Base-by-base conservation (phyloP, 2,329 filamentous ascomycete species). In the Immersiporthe knoxdaviesiana region DNA sequence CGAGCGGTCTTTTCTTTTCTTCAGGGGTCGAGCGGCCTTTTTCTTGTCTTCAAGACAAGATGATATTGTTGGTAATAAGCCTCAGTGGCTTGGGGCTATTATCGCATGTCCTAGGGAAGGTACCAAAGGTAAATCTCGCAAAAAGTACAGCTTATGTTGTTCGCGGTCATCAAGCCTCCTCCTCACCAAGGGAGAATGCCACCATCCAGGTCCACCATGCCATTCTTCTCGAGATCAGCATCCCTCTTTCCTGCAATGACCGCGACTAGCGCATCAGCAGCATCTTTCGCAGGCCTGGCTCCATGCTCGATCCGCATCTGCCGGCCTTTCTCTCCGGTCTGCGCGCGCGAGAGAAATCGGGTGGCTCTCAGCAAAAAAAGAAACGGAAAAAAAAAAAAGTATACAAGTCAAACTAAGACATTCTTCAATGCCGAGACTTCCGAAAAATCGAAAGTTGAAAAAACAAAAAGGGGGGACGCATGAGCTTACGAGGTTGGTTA, bases 191-290 rank as follows among this genome's bases (percentile, higher is more conserved):
- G 56, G 16, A 35, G 18, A 37, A 60, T 60, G 14, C 35, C 35
- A 21, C 59, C 59, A 62, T 62, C 59, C 32, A 62, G 11, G 37
- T 62, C 59, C n/a, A 62, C 35, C 39, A 71, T 71, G 24, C 72
- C 74, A 59, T 73, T 75, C 66, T 75, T 75, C 27, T 66, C 75
- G 0, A 74, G 63, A 41, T 77, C 74, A 0, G 21, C 73, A 52
- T 79, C 77, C 56, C 77, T 72, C 65, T 76, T 75, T 1, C 78
- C 78, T 37, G 67, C 54, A 2, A 78, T 67, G 39, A 78, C 68
- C 18, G 74, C 74, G 1, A 73, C 71, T 0, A 79, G 72, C 0
- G 72, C 75, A 12, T 67, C 41, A 0, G 77, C 77, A 1, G 76
- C 71, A 2, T 77, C 76, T 62, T 72, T 74, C 0, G 77, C 70